A percentile compares a stretch with the other conserved stretches of the same genome.
Conservation (phyloP, 805 yeast species). For the Pichia thaimueangensis region DNA sequence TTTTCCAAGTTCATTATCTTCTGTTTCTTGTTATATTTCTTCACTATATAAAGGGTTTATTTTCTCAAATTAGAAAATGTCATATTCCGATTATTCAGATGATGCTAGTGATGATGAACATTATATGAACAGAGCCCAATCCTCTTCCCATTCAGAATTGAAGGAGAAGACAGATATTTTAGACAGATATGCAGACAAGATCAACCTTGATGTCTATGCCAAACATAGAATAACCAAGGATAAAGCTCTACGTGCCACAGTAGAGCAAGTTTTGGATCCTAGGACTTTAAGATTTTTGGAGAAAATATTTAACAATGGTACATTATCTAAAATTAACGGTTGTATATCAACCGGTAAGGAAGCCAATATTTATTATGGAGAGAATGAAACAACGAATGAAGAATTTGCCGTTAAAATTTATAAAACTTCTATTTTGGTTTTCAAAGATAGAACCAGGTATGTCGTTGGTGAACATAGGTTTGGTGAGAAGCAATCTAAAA, state of each 20-base stretch:
- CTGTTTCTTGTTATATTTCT: no score
- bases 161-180: constrained; percentile 43
- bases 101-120: not conserved
- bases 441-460: constrained; percentile 92
- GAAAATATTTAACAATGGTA: constrained; percentile 76
- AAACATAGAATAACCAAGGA: constrained; percentile 64
- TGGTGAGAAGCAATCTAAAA: constrained; percentile 76
- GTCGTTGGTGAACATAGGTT: constrained; percentile 95
- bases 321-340: constrained; percentile 81
- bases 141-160: constrained; percentile 12
- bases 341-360: constrained; percentile 96
- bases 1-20: no score
- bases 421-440: constrained; percentile 94
- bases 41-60: no score
- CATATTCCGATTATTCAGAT: constrained; percentile 10
- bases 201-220: constrained; percentile 55
- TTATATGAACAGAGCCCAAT: not conserved
- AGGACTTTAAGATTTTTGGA: constrained; percentile 80
- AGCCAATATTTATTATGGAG: constrained; percentile 94
- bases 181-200: constrained; percentile 57
- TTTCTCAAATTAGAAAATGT: no score
- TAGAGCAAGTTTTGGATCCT: constrained; percentile 94
- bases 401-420: constrained; percentile 89
- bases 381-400: constrained; percentile 35
- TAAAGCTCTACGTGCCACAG: constrained; percentile 91